Evolutionary conservation across 768 basidiomycete species (phyloP), one percentile per base, ranked within the genome.

Genomic region (Boletellus sp.): DNA sequence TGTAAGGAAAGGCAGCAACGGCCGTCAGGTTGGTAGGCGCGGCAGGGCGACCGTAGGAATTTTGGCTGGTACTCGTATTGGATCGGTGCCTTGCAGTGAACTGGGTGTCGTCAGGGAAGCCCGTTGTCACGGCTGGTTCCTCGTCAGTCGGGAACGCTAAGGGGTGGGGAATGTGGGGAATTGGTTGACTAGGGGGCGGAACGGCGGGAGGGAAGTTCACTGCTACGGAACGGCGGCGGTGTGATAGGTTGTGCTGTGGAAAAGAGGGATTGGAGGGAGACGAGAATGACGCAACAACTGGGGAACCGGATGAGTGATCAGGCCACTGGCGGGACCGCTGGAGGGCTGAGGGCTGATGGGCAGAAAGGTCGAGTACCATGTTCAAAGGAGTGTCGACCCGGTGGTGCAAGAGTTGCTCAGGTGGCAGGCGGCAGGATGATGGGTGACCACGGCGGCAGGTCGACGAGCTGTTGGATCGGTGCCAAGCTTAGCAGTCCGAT

Each of bases 181-280:
- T 89, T 42, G 87, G 87, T 57, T 81, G 78, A 60, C 73, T 80
- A 19, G 87, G 87, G 37, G 87, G 87, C 17, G 87, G 87, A 3
- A 71, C 81, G 34, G 83, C 78, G 6, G 87, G 85, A 39, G 84
- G 79, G 22, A 74, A 72, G 59, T 80, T 76, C 12, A 80, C 77
- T 48, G 78, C 83, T 47, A 83, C 81, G 22, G 85, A 88, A 57
- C 87, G 85, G 45, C 87, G 82, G 48, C 85, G 81, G 53, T 78
- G 76, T 2, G 59, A 5, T 24, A 20, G 16, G 15, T 38, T 55
- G 45, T 72, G 66, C 48, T 61, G 66, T 23, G 49, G 45, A 54
- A 75, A 57, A 17, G 67, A 53, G 3, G 71, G 61, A 19, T 60
- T 56, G 23, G 72, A 52, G 15, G 58, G 53, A 22, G 70, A 64